These are phyloP conservation scores for Solanum corneliomulleri DNA, from an alignment of 257 asterid genomes.

Conservation along the genomic window DNA sequence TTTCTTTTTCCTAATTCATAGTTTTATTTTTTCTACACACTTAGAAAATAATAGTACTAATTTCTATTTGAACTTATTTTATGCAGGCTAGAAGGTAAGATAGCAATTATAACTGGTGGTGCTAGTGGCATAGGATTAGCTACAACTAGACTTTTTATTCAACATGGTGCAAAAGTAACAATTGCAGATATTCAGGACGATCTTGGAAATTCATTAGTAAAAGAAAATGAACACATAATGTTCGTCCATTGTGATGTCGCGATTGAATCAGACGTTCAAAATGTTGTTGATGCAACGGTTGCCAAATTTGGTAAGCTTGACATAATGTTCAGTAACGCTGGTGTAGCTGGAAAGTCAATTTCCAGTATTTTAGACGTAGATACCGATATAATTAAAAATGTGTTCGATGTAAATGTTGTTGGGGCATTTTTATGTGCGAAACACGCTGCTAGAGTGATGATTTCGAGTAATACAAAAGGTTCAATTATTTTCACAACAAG, in stretches of 20 bases:
- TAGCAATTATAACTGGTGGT: neutral
- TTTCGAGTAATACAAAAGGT: neutral
- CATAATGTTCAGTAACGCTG: neutral
- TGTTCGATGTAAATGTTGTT: neutral
- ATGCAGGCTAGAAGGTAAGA: neutral
- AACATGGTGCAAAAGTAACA: neutral
- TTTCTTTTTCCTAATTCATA: neutral
- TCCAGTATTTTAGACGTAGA: neutral
- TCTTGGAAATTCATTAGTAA: neutral
- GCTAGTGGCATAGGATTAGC: neutral
- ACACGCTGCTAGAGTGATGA: slow-evolving; percentile 4
- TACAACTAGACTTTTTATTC: neutral
- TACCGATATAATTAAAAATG: neutral
- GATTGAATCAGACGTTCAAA: neutral
- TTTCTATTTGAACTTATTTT: neutral
- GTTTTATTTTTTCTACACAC: no score
- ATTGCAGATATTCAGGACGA: neutral
- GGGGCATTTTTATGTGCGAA: neutral
- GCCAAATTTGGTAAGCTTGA: neutral
- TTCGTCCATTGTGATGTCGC: neutral
- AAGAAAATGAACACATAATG: neutral
- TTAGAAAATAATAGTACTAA: neutral
- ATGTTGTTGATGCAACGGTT: neutral
- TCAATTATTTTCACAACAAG: neutral
- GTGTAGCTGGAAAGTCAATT: neutral